These are phyloP conservation scores for Tylopilus sp. DNA, from an alignment of 768 basidiomycete species.

Conservation along the genomic window DNA sequence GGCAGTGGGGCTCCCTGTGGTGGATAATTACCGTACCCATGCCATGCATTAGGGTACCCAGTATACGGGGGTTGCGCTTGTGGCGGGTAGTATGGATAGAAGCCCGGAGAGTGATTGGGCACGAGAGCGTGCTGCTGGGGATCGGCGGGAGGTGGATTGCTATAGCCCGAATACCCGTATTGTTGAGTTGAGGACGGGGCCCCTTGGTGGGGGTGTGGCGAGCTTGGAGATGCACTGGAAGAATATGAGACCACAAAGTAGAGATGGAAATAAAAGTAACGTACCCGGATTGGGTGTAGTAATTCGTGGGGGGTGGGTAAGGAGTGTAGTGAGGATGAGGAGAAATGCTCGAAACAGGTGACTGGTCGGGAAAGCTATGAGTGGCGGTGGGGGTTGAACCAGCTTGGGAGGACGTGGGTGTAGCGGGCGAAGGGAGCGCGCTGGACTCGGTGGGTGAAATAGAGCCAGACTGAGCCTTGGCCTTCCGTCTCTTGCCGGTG, in stretches of 20 bases:
- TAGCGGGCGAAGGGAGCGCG: slow-evolving; percentile 27
- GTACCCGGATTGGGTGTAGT: slow-evolving; percentile 31
- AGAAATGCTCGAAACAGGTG: slow-evolving; percentile 21
- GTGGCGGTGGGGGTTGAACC: slow-evolving; percentile 18
- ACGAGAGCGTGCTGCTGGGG: slow-evolving; percentile 24
- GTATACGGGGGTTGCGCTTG: slow-evolving; percentile 28
- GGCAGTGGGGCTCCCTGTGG: slow-evolving; percentile 24
- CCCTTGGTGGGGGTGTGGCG: slow-evolving; percentile 24
- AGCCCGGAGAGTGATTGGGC: slow-evolving; percentile 20
- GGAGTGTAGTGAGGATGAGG: slow-evolving; percentile 31
- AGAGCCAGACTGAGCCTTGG: slow-evolving; percentile 29
- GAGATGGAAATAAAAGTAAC: not conserved
- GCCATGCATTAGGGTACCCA: slow-evolving; percentile 29
- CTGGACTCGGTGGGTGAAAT: slow-evolving; percentile 28
- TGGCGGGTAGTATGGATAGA: slow-evolving; percentile 33
- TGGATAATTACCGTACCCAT: slow-evolving; percentile 31
- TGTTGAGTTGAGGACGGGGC: slow-evolving; percentile 16
- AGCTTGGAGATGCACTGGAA: slow-evolving; percentile 18
- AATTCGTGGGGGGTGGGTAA: slow-evolving; percentile 31
- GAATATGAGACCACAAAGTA: slow-evolving; percentile 15
- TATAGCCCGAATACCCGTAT: slow-evolving; percentile 26
- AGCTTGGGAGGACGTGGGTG: slow-evolving; percentile 27
- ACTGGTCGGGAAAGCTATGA: slow-evolving; percentile 29
- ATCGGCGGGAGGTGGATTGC: slow-evolving; percentile 20
- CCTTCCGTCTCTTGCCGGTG: slow-evolving; percentile 39